Evolutionary conservation across 1,284 basidiomycete species (phyloP), one percentile per base, ranked within the genome.

Genomic region (Hypsizygus ulmarius): DNA sequence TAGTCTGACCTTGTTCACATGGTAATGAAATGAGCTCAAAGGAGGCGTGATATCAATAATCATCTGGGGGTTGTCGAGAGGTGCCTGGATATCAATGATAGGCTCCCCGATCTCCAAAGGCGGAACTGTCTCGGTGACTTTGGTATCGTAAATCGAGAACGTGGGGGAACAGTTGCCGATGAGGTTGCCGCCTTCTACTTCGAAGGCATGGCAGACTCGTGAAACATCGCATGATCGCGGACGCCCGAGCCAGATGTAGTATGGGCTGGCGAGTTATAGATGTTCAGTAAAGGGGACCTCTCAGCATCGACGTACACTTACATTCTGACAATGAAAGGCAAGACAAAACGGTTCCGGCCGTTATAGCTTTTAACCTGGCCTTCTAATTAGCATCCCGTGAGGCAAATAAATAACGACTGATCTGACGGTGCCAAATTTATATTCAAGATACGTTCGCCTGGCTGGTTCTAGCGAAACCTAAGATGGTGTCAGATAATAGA

Each of bases 231-330:
- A 78, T 14, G 75, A 67, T 25, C 86, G 79, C 21, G 82, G 80
- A 49, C 85, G 83, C 12, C 88, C 88, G 28, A 91, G 72, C 82
- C 86, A 90, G 59, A 90, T 84, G 64, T 91, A 91, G 68, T 81
- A 83, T 0, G 82, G 83, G 33, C 78, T 83, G 52, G 27, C 14
- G 15, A 40, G 33, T 14, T 10, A 28, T 18, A 32, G 35, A 30
- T 9, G 7, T 37, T 51, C 15, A 16, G 35, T 37, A 27, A 38
- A 38, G 27, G 21, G 5, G 41, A 32, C 19, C 39, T 12, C 42
- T 0, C 25, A 37, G 7, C 3, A 25, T 25, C 34, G 33, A 5
- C 19, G 32, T 18, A 37, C 9, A 61, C 71, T 46, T 35, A 76
- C 74, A 89, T 88, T 60, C 81, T 73, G 44, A 90, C 75, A 54